Evolutionary conservation across 768 basidiomycete genomes (phyloP), one percentile per base, ranked within the genome.

Genomic region (Pisolithus marmoratus): DNA sequence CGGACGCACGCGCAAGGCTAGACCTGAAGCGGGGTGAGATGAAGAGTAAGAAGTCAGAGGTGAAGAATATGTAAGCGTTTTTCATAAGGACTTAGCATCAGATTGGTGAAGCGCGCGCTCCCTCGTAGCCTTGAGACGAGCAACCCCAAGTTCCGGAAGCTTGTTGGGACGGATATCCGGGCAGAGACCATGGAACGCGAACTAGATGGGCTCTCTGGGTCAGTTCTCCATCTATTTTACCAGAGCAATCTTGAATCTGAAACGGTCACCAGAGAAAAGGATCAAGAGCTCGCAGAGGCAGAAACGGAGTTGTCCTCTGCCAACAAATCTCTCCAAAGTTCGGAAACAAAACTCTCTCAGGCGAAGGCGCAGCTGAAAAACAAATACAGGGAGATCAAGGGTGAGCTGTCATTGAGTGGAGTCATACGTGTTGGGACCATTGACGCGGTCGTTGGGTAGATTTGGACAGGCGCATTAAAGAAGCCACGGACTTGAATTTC

Each of bases 1-100:
- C 90, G 0, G 88, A 94, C 49, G 74, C 81, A 1, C 74, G 95
- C 41, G 91, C 94, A 2, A 85, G 81, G 59, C 65, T 97, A 48
- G 82, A 86, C 38, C 61, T 95, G 55, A 88, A 90, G 62, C 74
- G 83, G 53, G 72, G 72, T 1, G 90, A 94, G 56, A 64, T 84
- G 41, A 80, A 76, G 63, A 75, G 70, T 50, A 90, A 88, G 69
- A 71, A 73, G 42, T 72, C 71, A 15, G 89, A 93, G 38, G 74
- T 93, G 14, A 72, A 79, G 55, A 83, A 77, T 49, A 83, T 76
- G 90, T 93, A 54, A 52, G 85, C 72, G 8, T 26, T 46, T 20
- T 27, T 15, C 12, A 27, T 44, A 7, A 47, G 37, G 15, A 40
- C 4, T 49, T 15, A 4, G 34, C 6, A n/a, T 40, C 52, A 15